A percentile compares a stretch with the other conserved stretches of the same genome.
phyloP scores from a whole-genome alignment of 139 green algal species.

The Auxenochlorella pyrenoidosa region DNA sequence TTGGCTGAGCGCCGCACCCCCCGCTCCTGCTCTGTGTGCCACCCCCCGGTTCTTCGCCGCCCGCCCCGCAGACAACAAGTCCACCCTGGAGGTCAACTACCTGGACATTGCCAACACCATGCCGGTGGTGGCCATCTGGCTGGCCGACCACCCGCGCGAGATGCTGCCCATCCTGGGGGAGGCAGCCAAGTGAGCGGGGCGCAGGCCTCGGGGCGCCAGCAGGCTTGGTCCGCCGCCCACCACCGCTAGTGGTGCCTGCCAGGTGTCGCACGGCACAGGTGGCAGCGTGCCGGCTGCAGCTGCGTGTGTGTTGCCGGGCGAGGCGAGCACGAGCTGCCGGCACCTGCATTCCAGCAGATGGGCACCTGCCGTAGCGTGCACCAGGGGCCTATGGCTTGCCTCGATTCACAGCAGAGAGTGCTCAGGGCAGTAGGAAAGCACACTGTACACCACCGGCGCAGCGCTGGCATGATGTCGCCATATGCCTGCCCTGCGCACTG shows the following conservation, averaged over 20 bases:
- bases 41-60: not conserved
- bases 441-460: too few species aligned
- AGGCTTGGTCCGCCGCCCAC: not conserved
- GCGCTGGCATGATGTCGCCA: too few species aligned
- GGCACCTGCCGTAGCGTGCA: too few species aligned
- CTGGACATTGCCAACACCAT: constrained; percentile 74
- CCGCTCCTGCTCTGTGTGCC: not conserved
- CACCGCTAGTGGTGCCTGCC: too few species aligned
- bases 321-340: not conserved
- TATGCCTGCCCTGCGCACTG: too few species aligned
- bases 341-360: too few species aligned
- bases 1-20: too few species aligned
- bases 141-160: constrained; percentile 80
- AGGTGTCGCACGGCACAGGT: not conserved
- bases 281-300: not conserved
- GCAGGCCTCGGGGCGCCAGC: not conserved
- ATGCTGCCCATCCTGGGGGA: constrained; percentile 88
- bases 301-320: not conserved
- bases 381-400: too few species aligned
- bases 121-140: constrained; percentile 80
- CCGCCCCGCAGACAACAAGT: constrained; percentile 41
- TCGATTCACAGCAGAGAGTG: too few species aligned
- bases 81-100: constrained; percentile 91
- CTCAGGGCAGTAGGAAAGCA: too few species aligned
- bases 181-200: constrained; percentile 42